Base-by-base conservation (phyloP, 2,329 filamentous ascomycete genomes). In the Cladobotryum mycophilum region DNA sequence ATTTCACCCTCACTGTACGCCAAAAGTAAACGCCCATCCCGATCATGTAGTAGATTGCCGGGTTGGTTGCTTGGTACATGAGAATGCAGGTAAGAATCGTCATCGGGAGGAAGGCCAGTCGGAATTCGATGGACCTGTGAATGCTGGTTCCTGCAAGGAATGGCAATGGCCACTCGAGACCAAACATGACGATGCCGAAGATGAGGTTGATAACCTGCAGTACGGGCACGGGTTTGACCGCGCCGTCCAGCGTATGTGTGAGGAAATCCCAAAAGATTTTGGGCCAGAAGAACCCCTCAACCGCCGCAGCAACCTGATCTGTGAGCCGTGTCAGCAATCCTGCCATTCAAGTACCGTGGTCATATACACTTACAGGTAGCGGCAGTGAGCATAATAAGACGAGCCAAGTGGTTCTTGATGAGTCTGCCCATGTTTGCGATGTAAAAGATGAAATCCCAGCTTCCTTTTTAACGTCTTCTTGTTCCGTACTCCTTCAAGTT, bases 331-430 rank as follows among this genome's bases (percentile, higher is more conserved):
- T 52, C 36, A 49, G 46, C 36, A 49, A 41, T 35, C 8, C 7
- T 34, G 17, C 13, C 40, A 22, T 13, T 42, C 18, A 18, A 9
- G 18, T 30, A 30, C 25, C 2, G 44, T 48, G 8, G 11, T 12
- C 52, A 40, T 22, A 5, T 22, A 34, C 14, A 73, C 76, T 55
- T 82, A 90, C 87, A 91, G 51, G 76, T 70, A 57, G 89, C 86
- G 36, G 93, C 89, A 25, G 88, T 89, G 67, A 99, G 76, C 70
- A 95, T 80, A 65, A 99, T 93, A 64, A 99, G 84, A 55, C 93
- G 86, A 60, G 90, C 93, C 89, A 89, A 96, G 76, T 99, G 93
- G 76, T 97, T 97, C 80, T 99, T 99, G 76, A 99, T 97, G 67
- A 99, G 84, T 73, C 86, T 93, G 70, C 93, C 93, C 93, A 99